Percentiles rank a stretch among this genome's conserved stretches.
Evolutionary conservation across 176 grass and related monocot genomes (phyloP).

Genomic region (Themeda triandra): DNA sequence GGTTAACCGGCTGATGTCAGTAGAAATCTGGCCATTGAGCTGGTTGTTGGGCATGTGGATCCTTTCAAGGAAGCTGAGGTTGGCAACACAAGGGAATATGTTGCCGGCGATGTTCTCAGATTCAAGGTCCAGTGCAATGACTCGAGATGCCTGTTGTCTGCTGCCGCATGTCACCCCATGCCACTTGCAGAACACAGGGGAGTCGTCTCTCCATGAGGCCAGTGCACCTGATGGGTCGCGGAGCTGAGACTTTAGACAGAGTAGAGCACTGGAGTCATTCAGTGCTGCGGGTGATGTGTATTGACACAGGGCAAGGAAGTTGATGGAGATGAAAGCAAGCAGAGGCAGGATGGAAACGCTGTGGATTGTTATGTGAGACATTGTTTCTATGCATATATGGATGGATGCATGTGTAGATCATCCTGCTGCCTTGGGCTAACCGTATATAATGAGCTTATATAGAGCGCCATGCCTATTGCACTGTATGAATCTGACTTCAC

Average conservation of each 20-base stretch:
- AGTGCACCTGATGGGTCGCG: background rate
- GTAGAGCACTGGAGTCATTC: background rate
- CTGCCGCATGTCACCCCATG: conserved; percentile 14
- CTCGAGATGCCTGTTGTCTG: background rate
- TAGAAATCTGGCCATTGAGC: background rate
- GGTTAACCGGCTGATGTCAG: background rate
- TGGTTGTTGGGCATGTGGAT: background rate
- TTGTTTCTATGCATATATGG: too few species aligned
- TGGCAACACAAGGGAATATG: background rate
- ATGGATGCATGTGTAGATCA: too few species aligned
- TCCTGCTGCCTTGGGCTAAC: too few species aligned
- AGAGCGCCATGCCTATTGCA: too few species aligned
- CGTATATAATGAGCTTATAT: too few species aligned
- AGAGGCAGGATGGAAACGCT: background rate
- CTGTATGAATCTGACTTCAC: too few species aligned
- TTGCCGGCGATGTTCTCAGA: background rate
- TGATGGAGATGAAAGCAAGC: background rate
- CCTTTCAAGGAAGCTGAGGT: background rate
- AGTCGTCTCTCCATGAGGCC: conserved; percentile 8
- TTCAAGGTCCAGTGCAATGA: background rate
- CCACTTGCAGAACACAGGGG: conserved; percentile 17
- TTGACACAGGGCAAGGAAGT: background rate
- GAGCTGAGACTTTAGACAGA: conserved; percentile 15
- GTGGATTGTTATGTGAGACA: too few species aligned
- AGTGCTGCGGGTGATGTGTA: background rate